A percentile compares a stretch with the other conserved stretches of the same genome.
These are phyloP conservation scores for Diophrys appendiculata DNA, from an alignment of 73 alveolate species.

Conservation along the genomic window DNA sequence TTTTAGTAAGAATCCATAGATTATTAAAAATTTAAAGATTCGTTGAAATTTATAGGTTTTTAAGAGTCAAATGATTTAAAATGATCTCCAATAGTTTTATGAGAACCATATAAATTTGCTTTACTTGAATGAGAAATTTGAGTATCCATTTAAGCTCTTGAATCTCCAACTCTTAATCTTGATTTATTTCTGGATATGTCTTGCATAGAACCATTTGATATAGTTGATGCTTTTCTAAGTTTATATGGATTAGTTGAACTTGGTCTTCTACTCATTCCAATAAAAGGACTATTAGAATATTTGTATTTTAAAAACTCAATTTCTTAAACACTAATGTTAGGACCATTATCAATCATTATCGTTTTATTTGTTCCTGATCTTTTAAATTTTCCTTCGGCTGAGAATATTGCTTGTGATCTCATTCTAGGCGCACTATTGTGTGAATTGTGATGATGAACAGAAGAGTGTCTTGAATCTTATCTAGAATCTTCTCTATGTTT, in stretches of 20 bases:
- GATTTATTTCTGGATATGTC: too few relatives aligned
- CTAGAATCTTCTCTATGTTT: not conserved
- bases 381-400: too few relatives aligned
- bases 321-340: not conserved
- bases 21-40: not conserved
- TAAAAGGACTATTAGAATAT: not conserved
- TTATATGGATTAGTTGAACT: not conserved
- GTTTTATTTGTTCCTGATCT: too few relatives aligned
- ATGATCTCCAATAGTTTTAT: not conserved
- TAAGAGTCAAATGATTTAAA: not conserved
- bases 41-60: not conserved
- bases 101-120: not conserved
- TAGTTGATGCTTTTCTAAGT: not conserved
- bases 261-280: not conserved
- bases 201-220: not conserved
- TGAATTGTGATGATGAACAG: too few relatives aligned
- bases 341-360: too few relatives aligned
- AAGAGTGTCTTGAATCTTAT: too few relatives aligned
- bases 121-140: not conserved
- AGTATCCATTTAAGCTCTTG: too few relatives aligned
- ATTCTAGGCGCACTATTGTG: too few relatives aligned
- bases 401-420: too few relatives aligned
- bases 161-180: too few relatives aligned
- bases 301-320: not conserved
- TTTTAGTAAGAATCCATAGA: not conserved